Evolutionary conservation across 2,329 filamentous ascomycete species (phyloP).

Genomic region (Helicocarpus griseus): DNA sequence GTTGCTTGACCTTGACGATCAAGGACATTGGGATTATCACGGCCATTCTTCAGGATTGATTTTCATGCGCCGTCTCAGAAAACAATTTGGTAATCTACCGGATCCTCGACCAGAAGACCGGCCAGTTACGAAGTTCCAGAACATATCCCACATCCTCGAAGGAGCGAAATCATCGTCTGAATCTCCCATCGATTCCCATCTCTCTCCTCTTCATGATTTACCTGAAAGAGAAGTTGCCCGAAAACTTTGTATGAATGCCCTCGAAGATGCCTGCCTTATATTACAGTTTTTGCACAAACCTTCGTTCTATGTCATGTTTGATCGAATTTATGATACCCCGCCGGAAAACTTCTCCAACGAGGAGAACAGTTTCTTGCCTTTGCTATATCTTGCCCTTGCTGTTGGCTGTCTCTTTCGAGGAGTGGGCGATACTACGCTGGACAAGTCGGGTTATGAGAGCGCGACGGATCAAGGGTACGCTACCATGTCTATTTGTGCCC

Average conservation of each 20-base stretch:
- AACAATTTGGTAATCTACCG: constrained; percentile 69
- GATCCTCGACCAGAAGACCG: constrained; percentile 39
- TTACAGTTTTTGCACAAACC: constrained; percentile 72
- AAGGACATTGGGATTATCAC: constrained; percentile 89
- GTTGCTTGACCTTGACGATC: constrained; percentile 81
- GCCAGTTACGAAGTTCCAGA: constrained; percentile 38
- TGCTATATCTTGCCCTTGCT: constrained; percentile 61
- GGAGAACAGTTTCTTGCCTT: constrained; percentile 59
- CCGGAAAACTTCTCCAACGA: constrained; percentile 53
- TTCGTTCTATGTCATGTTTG: constrained; percentile 66
- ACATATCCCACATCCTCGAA: constrained; percentile 53
- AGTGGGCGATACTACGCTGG: constrained; percentile 41
- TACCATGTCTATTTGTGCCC: not conserved
- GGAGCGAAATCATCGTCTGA: constrained; percentile 56
- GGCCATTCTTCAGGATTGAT: constrained; percentile 86
- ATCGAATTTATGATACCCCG: constrained; percentile 65
- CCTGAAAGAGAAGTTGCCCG: constrained; percentile 53
- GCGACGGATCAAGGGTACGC: constrained; percentile 49
- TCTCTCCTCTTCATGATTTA: constrained; percentile 53
- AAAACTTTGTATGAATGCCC: constrained; percentile 48
- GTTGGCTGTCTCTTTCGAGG: constrained; percentile 65
- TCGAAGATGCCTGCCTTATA: constrained; percentile 54
- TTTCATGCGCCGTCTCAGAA: constrained; percentile 77
- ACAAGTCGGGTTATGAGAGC: constrained; percentile 38
- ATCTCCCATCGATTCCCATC: constrained; percentile 51